phyloP scores from a whole-genome alignment of 1,284 basidiomycete species.

The Trichosporon asahii region DNA sequence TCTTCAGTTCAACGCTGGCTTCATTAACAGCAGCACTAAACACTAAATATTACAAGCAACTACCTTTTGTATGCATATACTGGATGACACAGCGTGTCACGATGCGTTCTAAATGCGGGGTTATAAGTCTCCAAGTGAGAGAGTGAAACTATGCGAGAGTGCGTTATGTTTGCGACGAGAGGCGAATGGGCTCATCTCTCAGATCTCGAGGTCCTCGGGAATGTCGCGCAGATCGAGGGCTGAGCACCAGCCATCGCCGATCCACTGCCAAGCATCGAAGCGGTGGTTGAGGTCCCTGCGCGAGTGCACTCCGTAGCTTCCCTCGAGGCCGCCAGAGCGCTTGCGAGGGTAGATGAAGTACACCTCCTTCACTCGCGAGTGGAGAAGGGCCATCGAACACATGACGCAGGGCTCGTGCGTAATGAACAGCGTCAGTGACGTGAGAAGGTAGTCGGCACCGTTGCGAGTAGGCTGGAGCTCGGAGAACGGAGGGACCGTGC shows the following conservation, averaged over 20 bases:
- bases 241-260: conserved; percentile 27
- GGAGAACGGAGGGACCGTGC: conserved; percentile 54
- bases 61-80: conserved; percentile 10
- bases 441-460: conserved; percentile 78
- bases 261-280: conserved; percentile 60
- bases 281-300: conserved; percentile 79
- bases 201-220: conserved; percentile 20
- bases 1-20: conserved; percentile 85
- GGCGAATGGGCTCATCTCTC: not conserved
- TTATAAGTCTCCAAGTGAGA: not conserved
- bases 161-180: not conserved
- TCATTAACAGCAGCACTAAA: conserved; percentile 65
- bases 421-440: conserved; percentile 72
- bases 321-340: conserved; percentile 50
- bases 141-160: not conserved
- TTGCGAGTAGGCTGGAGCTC: conserved; percentile 53
- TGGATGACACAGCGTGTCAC: not conserved
- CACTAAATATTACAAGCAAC: conserved; percentile 6
- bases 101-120: conserved; percentile 1
- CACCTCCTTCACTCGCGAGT: conserved; percentile 82
- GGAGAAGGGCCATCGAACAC: conserved; percentile 90
- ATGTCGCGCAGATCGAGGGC: conserved; percentile 22
- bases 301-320: conserved; percentile 62
- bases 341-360: conserved; percentile 71
- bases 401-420: conserved; percentile 94